Conservation (phyloP, 2,329 filamentous ascomycete genomes). For the Penicillium polonicum region DNA sequence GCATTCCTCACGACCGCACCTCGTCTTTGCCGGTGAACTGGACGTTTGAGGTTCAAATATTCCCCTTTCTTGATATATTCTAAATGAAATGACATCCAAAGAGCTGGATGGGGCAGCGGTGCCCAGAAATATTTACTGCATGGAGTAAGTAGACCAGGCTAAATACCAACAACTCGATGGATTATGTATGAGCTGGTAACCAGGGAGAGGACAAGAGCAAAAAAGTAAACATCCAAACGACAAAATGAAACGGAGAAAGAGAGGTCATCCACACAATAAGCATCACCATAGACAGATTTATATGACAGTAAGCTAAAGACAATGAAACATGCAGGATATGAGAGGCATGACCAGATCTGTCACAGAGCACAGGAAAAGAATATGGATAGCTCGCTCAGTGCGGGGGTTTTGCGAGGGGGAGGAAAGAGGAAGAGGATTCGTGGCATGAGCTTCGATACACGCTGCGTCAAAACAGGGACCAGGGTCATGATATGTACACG, state of each 20-base stretch:
- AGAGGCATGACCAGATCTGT: slow-evolving; percentile 4
- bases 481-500: slow-evolving; percentile 26
- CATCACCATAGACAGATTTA: slow-evolving; percentile 14
- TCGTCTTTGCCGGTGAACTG: slow-evolving; percentile 27
- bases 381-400: slow-evolving; percentile 17
- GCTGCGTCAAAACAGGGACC: slow-evolving; percentile 12
- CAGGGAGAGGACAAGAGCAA: slow-evolving; percentile 1
- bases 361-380: slow-evolving; percentile 11
- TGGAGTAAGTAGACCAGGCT: not conserved
- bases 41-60: not conserved
- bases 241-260: slow-evolving; percentile 10
- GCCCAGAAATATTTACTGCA: not conserved
- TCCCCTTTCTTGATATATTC: too few relatives aligned
- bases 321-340: slow-evolving; percentile 9
- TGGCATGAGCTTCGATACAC: slow-evolving; percentile 15
- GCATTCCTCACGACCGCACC: slow-evolving; percentile 38
- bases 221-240: slow-evolving; percentile 6
- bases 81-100: too few relatives aligned
- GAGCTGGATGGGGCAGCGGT: not conserved
- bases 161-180: not conserved
- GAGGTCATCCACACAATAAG: slow-evolving; percentile 12
- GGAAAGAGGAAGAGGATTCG: slow-evolving; percentile 8
- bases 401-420: slow-evolving; percentile 7
- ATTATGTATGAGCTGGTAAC: slow-evolving; percentile 11
- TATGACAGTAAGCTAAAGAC: slow-evolving; percentile 12